These are phyloP conservation scores for Trichoderma orchidacearum DNA, from an alignment of 495 filamentous ascomycete genomes.

Conservation along the genomic window DNA sequence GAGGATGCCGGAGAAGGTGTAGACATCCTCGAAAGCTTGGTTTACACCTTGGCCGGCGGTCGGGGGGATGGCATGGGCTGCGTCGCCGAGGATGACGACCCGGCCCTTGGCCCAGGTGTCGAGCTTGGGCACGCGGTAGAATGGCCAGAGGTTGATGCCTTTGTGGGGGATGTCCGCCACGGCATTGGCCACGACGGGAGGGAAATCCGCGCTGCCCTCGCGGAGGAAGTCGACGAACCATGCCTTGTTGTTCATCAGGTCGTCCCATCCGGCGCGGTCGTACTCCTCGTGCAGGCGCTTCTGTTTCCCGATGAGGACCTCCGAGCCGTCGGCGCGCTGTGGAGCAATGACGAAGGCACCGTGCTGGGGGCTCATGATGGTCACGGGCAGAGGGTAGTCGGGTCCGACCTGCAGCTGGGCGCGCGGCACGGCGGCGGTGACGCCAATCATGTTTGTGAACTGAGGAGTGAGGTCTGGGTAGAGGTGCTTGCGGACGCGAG, in stretches of 20 bases:
- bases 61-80: slow-evolving; percentile 29
- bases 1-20: slow-evolving; percentile 11
- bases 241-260: slow-evolving; percentile 10
- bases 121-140: slow-evolving; percentile 7
- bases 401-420: slow-evolving; percentile 8
- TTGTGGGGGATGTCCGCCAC: slow-evolving; percentile 8
- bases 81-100: slow-evolving; percentile 26
- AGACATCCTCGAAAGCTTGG: slow-evolving; percentile 18
- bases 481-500: slow-evolving; percentile 19
- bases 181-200: slow-evolving; percentile 7
- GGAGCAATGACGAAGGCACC: slow-evolving; percentile 35
- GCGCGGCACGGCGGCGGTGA: slow-evolving; percentile 13
- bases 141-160: slow-evolving; percentile 11
- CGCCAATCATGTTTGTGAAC: slow-evolving; percentile 9
- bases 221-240: slow-evolving; percentile 10
- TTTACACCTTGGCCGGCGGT: slow-evolving; percentile 19
- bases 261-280: slow-evolving; percentile 10
- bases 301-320: slow-evolving; percentile 30
- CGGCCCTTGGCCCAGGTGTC: slow-evolving; percentile 15
- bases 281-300: slow-evolving; percentile 6
- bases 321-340: slow-evolving; percentile 27
- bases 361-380: slow-evolving; percentile 20
- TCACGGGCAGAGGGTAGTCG: slow-evolving; percentile 25
- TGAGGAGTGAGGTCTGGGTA: slow-evolving; percentile 6
- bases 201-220: slow-evolving; percentile 8